These are phyloP conservation scores for Botryotinia narcissicola DNA, from an alignment of 2,329 filamentous ascomycete species.

Conservation along the genomic window DNA sequence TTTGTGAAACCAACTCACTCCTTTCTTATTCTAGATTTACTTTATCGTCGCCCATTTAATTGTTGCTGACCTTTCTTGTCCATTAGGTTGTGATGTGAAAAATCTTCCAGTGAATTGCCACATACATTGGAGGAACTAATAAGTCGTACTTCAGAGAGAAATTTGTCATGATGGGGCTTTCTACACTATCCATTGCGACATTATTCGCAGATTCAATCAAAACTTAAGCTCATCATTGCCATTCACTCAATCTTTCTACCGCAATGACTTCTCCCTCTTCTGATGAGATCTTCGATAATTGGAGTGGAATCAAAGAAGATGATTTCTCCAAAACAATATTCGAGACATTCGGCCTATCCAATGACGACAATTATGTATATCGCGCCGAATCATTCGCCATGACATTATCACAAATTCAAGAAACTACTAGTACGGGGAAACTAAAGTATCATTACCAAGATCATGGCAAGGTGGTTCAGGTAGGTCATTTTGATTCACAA, in stretches of 20 bases:
- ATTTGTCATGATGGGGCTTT: conserved; percentile 5
- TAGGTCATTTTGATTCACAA: background rate
- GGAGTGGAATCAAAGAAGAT: conserved; percentile 28
- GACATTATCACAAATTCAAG: conserved; percentile 30
- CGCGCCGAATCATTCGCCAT: conserved; percentile 32
- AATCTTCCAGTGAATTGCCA: background rate
- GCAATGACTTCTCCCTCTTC: conserved; percentile 20
- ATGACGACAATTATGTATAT: conserved; percentile 31
- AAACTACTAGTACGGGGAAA: conserved; percentile 22
- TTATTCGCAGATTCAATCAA: background rate
- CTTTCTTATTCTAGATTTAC: background rate
- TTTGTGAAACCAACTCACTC: background rate
- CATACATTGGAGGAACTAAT: too few relatives aligned
- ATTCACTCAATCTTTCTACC: background rate
- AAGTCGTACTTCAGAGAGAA: background rate
- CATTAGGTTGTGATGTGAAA: background rate
- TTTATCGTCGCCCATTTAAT: background rate
- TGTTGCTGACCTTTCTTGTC: background rate
- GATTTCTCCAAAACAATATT: conserved; percentile 28
- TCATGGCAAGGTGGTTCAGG: conserved; percentile 28
- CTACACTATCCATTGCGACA: background rate
- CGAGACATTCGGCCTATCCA: conserved; percentile 28
- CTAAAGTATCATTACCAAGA: conserved; percentile 32
- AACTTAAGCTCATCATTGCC: background rate
- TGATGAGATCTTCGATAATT: conserved; percentile 30